Conservation (phyloP, 108 stramenopile genomes). For the Asterionellopsis glacialis region DNA sequence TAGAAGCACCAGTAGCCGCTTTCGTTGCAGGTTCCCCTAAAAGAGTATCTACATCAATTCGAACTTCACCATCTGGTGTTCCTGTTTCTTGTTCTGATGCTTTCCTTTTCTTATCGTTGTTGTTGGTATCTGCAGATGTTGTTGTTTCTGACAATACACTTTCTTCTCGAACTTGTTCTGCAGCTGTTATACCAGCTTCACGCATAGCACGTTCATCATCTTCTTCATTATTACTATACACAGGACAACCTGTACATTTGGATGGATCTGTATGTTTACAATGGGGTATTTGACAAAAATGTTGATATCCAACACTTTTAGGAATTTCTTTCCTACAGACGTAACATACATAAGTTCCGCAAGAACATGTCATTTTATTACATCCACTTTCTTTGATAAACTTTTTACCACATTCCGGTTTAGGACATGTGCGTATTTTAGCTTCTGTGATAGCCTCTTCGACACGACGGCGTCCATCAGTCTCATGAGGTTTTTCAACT, state of each 20-base stretch:
- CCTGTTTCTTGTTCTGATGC: too few species aligned
- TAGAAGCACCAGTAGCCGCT: too few species aligned
- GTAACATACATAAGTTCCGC: conserved; percentile 73
- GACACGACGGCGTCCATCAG: conserved; percentile 62
- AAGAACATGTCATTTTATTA: conserved; percentile 86
- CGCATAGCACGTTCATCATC: conserved; percentile 62
- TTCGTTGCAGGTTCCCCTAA: too few species aligned
- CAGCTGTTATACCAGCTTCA: conserved; percentile 75
- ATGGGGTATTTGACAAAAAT: conserved; percentile 80
- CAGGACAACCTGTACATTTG: conserved; percentile 57
- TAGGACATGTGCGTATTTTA: conserved; percentile 73
- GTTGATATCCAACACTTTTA: conserved; percentile 48
- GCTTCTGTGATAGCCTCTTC: conserved; percentile 88
- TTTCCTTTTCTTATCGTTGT: too few species aligned
- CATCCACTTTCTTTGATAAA: conserved; percentile 74
- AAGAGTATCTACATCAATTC: too few species aligned
- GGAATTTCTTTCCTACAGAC: conserved; percentile 61
- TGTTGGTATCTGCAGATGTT: too few species aligned
- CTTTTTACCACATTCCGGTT: conserved; percentile 52
- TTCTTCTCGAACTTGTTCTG: conserved; percentile 16
- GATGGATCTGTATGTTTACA: conserved; percentile 49
- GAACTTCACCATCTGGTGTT: too few species aligned
- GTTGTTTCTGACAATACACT: neutral
- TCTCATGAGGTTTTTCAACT: conserved; percentile 57
- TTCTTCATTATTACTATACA: conserved; percentile 63